Percentiles rank a stretch among this genome's conserved stretches.
phyloP scores from a whole-genome alignment of 2,329 filamentous ascomycete species.

The Paramyrothecium sp. region DNA sequence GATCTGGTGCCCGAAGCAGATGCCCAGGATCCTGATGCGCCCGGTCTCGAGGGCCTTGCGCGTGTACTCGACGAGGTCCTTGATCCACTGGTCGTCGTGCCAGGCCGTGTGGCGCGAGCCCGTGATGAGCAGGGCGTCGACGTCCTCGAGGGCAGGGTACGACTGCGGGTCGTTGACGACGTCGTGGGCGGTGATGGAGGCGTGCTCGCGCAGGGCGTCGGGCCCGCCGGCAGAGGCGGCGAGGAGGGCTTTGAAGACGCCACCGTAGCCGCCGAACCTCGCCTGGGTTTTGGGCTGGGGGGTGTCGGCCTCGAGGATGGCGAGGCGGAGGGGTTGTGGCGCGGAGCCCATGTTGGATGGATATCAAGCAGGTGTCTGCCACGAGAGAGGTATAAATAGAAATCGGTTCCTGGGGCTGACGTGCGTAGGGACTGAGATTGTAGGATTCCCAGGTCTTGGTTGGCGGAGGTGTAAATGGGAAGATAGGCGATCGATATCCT shows the following conservation, averaged over 20 bases:
- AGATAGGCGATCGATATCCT: too few relatives aligned
- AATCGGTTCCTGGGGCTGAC: too few relatives aligned
- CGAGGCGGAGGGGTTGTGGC: constrained; percentile 65
- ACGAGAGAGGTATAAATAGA: background rate
- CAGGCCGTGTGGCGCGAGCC: constrained; percentile 62
- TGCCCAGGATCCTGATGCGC: constrained; percentile 60
- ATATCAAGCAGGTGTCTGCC: background rate
- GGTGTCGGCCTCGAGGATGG: constrained; percentile 84
- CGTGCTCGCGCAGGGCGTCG: constrained; percentile 38
- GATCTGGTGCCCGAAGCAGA: constrained; percentile 50
- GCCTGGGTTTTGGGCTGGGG: constrained; percentile 63
- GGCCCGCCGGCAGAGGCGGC: constrained; percentile 44
- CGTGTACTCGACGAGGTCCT: constrained; percentile 38
- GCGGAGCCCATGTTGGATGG: constrained; percentile 14
- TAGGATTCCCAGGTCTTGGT: too few relatives aligned
- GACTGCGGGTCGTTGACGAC: constrained; percentile 62
- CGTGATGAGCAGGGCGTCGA: constrained; percentile 82
- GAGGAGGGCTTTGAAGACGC: constrained; percentile 65
- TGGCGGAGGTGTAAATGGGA: too few relatives aligned
- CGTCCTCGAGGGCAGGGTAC: constrained; percentile 70
- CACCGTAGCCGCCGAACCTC: constrained; percentile 71
- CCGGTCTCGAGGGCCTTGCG: constrained; percentile 26
- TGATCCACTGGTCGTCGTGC: constrained; percentile 42
- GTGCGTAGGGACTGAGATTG: too few relatives aligned
- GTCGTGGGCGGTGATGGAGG: constrained; percentile 67